Base-by-base conservation (phyloP, 2,329 filamentous ascomycete species). In the Clonostachys sp. region DNA sequence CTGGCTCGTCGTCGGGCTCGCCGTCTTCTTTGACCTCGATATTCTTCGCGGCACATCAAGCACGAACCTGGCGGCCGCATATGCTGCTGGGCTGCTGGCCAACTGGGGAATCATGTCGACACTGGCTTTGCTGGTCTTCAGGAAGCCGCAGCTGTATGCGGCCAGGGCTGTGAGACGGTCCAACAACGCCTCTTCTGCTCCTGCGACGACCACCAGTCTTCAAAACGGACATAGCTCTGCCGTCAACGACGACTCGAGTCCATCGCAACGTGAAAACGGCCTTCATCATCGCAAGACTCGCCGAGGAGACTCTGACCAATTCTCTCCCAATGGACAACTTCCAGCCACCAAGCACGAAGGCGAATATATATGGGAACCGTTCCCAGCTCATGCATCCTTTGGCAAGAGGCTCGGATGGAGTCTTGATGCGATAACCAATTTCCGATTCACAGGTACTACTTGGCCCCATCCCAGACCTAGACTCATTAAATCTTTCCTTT, bases 311-410 rank as follows among this genome's bases (percentile, higher is more conserved):
- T n/a, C 18, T 13, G 30, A 17, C 7, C 13, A 42, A 20, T 14
- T 14, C 17, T 24, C 13, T 41, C 20, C 12, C 16, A 34, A 13
- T 20, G 18, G n/a, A 5, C 8, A 4, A 30, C 10, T 9, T 10
- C 24, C 24, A 40, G 36, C 14, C 38, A 41, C 40, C 9, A 5
- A 44, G 35, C 44, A 48, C 3, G 53, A 59, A 1, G 57, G 66
- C 16, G 61, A 64, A 48, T 83, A 83, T 48, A 74, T 77, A 55
- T 86, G 82, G 82, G 74, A 86, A 57, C 62, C 71, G 1, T 86
- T 77, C 52, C 82, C 81, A 1, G 67, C 69, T 5, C 59, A 74
- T 4, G 74, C 62, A 2, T 60, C 75, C 1, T 74, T 82, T 42
- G 45, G 57, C 20, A 61, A 74, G 39, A 73, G 82, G 12, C 59